Evolutionary conservation across 2,329 filamentous ascomycete genomes (phyloP).

Genomic region (Dothideomycetes sp.): DNA sequence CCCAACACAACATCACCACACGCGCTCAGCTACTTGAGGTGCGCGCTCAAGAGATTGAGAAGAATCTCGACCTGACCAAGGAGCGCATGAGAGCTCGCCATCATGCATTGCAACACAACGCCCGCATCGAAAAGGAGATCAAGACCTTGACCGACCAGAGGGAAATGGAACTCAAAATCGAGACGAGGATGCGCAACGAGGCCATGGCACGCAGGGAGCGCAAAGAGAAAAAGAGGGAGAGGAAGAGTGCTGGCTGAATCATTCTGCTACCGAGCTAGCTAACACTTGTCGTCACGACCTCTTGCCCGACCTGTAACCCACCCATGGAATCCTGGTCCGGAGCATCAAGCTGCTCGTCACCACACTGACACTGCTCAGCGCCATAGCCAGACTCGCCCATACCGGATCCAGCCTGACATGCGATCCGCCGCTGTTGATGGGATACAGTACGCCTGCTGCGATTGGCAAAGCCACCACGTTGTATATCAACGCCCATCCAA

Average conservation of each 20-base stretch:
- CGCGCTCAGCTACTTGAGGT: conserved; percentile 23
- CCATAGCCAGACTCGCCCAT: conserved; percentile 90
- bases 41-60: conserved; percentile 20
- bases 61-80: conserved; percentile 18
- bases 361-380: conserved; percentile 80
- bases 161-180: conserved; percentile 32
- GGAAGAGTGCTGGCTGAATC: conserved; percentile 3
- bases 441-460: conserved; percentile 69
- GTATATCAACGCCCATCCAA: conserved; percentile 74
- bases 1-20: conserved; percentile 23
- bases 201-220: conserved; percentile 24
- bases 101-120: conserved; percentile 29
- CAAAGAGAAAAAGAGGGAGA: conserved; percentile 19
- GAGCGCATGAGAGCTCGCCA: conserved; percentile 23
- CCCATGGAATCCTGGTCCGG: conserved; percentile 36
- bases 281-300: too few species aligned
- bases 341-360: conserved; percentile 70
- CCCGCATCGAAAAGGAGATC: conserved; percentile 30
- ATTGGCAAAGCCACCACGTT: conserved; percentile 69
- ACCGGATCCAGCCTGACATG: conserved; percentile 62
- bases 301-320: conserved; percentile 27
- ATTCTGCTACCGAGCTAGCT: too few species aligned
- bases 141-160: conserved; percentile 32
- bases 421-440: conserved; percentile 32
- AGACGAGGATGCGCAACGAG: conserved; percentile 29